Evolutionary conservation across 129 eudicot species (phyloP).

Genomic region (Lactuca sativa): DNA sequence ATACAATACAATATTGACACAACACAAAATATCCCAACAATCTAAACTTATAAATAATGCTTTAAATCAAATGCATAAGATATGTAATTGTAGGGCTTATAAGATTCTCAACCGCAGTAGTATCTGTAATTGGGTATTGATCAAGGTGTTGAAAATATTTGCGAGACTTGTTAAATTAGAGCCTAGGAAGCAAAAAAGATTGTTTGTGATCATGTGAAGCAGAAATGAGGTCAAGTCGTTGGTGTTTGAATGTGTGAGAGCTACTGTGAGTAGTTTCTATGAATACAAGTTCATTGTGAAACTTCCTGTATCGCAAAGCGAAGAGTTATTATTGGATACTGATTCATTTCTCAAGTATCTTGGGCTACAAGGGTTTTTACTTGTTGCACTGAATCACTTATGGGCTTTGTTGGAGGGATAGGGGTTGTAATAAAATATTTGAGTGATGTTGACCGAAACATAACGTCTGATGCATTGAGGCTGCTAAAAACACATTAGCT

Average conservation of each 20-base stretch:
- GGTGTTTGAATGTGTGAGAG: slow-evolving; percentile 88
- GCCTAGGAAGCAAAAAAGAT: slow-evolving; percentile 76
- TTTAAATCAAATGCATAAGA: too few relatives aligned
- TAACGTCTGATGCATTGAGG: slow-evolving; percentile 71
- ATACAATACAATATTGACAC: too few relatives aligned
- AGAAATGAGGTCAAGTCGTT: slow-evolving; percentile 77
- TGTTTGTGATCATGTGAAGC: slow-evolving; percentile 76
- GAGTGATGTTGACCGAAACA: slow-evolving; percentile 78
- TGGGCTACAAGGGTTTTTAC: slow-evolving; percentile 77
- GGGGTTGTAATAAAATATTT: slow-evolving; percentile 71
- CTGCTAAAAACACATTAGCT: slow-evolving; percentile 52
- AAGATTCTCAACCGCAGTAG: too few relatives aligned
- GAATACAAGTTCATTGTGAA: slow-evolving; percentile 71
- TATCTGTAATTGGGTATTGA: slow-evolving; percentile 66
- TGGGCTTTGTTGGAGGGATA: slow-evolving; percentile 89
- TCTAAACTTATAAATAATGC: too few relatives aligned
- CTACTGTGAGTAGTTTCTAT: slow-evolving; percentile 62
- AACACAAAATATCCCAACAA: too few relatives aligned
- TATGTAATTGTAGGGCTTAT: too few relatives aligned
- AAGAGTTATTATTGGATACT: slow-evolving; percentile 71
- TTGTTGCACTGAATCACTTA: slow-evolving; percentile 50
- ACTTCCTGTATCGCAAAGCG: slow-evolving; percentile 66
- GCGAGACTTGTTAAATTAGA: slow-evolving; percentile 67
- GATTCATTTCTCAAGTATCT: slow-evolving; percentile 87
- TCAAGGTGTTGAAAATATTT: slow-evolving; percentile 84